Conservation (phyloP, 225 moss, liverwort and hornwort genomes). For the Rhytidiadelphus loreus region DNA sequence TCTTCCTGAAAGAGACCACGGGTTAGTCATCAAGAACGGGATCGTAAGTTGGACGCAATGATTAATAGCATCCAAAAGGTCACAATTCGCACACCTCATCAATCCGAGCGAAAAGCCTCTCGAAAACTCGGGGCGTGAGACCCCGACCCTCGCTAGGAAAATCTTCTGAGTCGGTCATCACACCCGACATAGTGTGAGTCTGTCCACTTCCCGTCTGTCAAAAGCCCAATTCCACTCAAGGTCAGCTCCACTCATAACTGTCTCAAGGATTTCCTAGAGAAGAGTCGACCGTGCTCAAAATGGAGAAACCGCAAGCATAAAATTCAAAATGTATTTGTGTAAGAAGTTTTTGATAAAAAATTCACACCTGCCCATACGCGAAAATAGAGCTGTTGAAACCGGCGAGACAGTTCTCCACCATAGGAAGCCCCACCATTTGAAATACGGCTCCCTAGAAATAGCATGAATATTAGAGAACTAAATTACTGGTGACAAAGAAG, state of each 20-base stretch:
- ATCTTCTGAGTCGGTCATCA: slow-evolving; percentile 35
- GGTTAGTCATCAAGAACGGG: neutral
- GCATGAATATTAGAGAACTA: neutral
- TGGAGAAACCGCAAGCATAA: neutral
- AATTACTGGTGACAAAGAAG: neutral
- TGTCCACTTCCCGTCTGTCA: slow-evolving; percentile 94
- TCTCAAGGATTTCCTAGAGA: neutral
- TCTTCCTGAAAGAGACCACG: slow-evolving; percentile 57
- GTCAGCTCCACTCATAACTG: neutral
- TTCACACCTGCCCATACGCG: slow-evolving; percentile 79
- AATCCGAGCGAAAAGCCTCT: slow-evolving; percentile 70
- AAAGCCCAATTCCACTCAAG: neutral
- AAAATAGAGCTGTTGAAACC: slow-evolving; percentile 99
- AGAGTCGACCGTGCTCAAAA: neutral
- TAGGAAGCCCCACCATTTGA: slow-evolving; percentile 82
- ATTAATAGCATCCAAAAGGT: neutral
- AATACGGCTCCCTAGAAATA: slow-evolving; percentile 63
- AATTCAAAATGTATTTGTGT: neutral
- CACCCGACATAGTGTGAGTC: slow-evolving; percentile 97
- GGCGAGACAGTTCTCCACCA: slow-evolving; percentile 97
- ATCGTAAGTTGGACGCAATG: neutral
- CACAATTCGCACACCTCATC: slow-evolving; percentile 39
- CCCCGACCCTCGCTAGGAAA: slow-evolving; percentile 53
- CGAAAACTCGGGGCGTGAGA: slow-evolving; percentile 78
- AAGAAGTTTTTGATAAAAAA: neutral